These are phyloP conservation scores for Aspergillus eucalypticola DNA, from an alignment of 2,329 filamentous ascomycete species.

Conservation along the genomic window DNA sequence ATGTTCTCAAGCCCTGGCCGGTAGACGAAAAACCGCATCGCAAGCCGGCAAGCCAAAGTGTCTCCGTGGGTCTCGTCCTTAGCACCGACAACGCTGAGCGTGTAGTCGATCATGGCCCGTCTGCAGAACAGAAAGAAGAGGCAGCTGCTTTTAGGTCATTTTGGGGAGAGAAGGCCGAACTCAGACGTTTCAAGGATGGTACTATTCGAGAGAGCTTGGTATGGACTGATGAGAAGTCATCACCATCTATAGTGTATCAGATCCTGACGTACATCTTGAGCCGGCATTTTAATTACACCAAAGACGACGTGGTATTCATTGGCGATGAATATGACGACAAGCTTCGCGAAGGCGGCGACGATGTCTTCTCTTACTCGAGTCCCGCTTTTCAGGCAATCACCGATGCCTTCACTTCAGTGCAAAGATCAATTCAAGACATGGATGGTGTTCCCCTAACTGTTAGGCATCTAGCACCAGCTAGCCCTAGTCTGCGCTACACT, in stretches of 20 bases:
- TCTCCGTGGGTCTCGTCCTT: conserved; percentile 70
- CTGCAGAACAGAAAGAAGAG: conserved; percentile 81
- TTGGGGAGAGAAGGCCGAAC: conserved; percentile 91
- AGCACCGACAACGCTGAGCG: conserved; percentile 72
- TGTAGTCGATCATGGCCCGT: conserved; percentile 82
- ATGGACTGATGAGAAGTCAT: conserved; percentile 68
- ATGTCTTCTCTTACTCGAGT: conserved; percentile 45
- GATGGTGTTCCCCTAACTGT: conserved; percentile 86
- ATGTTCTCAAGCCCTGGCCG: conserved; percentile 48
- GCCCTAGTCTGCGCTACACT: conserved; percentile 71
- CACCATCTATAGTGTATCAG: conserved; percentile 70
- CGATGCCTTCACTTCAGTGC: conserved; percentile 70
- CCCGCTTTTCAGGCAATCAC: conserved; percentile 66
- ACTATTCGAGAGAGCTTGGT: conserved; percentile 90
- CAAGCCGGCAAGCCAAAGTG: conserved; percentile 27
- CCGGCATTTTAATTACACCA: conserved; percentile 65
- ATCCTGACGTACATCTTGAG: conserved; percentile 72
- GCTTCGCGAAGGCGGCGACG: conserved; percentile 33
- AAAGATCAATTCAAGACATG: conserved; percentile 73
- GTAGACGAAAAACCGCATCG: conserved; percentile 43
- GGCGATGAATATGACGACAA: conserved; percentile 53
- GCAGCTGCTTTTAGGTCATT: conserved; percentile 81
- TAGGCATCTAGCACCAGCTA: conserved; percentile 73
- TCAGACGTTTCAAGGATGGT: conserved; percentile 92
- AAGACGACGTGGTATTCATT: conserved; percentile 55